Evolutionary conservation across 2,329 filamentous ascomycete species (phyloP).

Genomic region (Metarhizium robertsii): DNA sequence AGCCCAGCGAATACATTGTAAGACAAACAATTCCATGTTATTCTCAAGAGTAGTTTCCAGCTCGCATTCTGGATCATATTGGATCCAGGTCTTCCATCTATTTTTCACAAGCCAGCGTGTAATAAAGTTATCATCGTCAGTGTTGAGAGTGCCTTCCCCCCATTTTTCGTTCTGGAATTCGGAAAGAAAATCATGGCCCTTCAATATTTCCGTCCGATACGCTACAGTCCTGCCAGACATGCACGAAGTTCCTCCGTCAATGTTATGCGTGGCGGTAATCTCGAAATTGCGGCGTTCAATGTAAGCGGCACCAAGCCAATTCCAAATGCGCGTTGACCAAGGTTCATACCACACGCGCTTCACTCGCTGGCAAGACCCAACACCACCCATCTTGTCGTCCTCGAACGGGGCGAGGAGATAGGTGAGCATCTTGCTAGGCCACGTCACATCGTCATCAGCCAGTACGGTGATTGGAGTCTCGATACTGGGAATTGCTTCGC

Average conservation of each 20-base stretch:
- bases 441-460: slow-evolving; percentile 92
- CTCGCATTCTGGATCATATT: slow-evolving; percentile 85
- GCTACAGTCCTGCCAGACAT: slow-evolving; percentile 91
- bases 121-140: slow-evolving; percentile 97
- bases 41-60: slow-evolving; percentile 90
- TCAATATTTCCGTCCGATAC: slow-evolving; percentile 80
- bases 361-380: slow-evolving; percentile 84
- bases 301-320: slow-evolving; percentile 86
- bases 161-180: slow-evolving; percentile 89
- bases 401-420: slow-evolving; percentile 95
- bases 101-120: slow-evolving; percentile 91
- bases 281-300: slow-evolving; percentile 94
- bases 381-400: slow-evolving; percentile 71
- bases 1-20: slow-evolving; percentile 90
- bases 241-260: slow-evolving; percentile 93
- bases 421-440: slow-evolving; percentile 74
- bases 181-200: slow-evolving; percentile 75
- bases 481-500: slow-evolving; percentile 79
- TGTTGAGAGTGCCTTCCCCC: slow-evolving; percentile 82
- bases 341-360: slow-evolving; percentile 56
- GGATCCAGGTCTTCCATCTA: slow-evolving; percentile 89
- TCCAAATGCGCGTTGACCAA: slow-evolving; percentile 59
- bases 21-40: slow-evolving; percentile 69
- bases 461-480: slow-evolving; percentile 79
- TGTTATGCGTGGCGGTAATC: slow-evolving; percentile 88